Conservation (phyloP, 352 stramenopile genomes). For the Pythium periplocum region DNA sequence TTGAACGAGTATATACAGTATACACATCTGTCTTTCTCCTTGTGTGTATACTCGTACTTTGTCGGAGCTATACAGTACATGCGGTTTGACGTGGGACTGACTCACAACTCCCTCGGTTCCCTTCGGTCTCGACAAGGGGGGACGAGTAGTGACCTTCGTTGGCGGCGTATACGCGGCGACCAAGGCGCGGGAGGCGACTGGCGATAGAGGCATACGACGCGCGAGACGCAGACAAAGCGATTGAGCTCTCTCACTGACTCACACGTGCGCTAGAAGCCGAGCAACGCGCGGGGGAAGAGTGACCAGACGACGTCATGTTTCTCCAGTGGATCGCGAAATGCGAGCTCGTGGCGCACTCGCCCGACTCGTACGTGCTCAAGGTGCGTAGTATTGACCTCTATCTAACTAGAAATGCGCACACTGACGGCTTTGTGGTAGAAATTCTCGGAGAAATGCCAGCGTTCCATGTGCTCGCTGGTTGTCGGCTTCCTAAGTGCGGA, state of each 20-base stretch:
- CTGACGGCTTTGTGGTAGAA: conserved; percentile 29
- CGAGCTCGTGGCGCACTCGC: conserved; percentile 63
- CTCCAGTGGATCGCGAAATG: conserved; percentile 86
- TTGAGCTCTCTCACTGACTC: no score
- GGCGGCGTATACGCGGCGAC: not conserved
- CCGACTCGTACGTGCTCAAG: conserved; percentile 80
- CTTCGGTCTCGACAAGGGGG: no score
- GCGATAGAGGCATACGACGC: no score
- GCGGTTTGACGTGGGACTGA: no score
- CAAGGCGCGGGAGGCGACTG: no score
- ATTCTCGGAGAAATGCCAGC: conserved; percentile 86
- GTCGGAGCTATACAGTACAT: conserved; percentile 1
- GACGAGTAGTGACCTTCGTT: not conserved
- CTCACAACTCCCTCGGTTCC: no score
- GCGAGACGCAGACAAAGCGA: no score
- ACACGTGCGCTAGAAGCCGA: no score
- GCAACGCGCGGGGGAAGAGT: not conserved
- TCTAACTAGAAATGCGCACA: not conserved
- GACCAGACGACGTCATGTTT: conserved; percentile 45
- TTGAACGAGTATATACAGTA: no score
- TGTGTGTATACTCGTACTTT: conserved; percentile 6
- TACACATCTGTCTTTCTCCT: no score
- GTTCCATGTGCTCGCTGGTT: conserved; percentile 79
- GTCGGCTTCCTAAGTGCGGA: conserved; percentile 61
- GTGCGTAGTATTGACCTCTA: conserved; percentile 14